These are phyloP conservation scores for Xanthoconium purpureum DNA, from an alignment of 768 basidiomycete genomes.

Conservation along the genomic window DNA sequence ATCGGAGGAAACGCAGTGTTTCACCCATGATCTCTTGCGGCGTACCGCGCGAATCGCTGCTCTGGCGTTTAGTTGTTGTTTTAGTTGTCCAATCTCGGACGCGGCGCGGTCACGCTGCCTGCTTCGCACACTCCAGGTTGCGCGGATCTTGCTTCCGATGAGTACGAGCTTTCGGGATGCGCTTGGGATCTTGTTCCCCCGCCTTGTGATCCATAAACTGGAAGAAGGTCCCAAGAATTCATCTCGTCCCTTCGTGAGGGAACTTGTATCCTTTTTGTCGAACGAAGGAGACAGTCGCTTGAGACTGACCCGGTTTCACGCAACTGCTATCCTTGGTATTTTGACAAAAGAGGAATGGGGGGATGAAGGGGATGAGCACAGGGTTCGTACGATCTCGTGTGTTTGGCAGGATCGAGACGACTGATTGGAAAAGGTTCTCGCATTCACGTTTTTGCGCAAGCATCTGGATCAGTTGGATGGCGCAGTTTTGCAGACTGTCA, in stretches of 20 bases:
- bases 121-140: slow-evolving; percentile 38
- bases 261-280: slow-evolving; percentile 23
- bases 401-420: neutral
- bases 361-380: slow-evolving; percentile 28
- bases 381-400: slow-evolving; percentile 27
- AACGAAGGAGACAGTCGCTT: slow-evolving; percentile 24
- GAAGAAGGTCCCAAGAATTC: slow-evolving; percentile 36
- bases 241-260: slow-evolving; percentile 13
- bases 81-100: slow-evolving; percentile 35
- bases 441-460: slow-evolving; percentile 30
- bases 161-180: slow-evolving; percentile 24
- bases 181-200: slow-evolving; percentile 32
- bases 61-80: slow-evolving; percentile 42
- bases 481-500: slow-evolving; percentile 22
- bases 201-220: slow-evolving; percentile 37
- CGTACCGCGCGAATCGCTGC: slow-evolving; percentile 39
- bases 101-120: slow-evolving; percentile 39
- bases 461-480: slow-evolving; percentile 31
- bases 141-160: slow-evolving; percentile 24
- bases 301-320: slow-evolving; percentile 33
- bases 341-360: slow-evolving; percentile 41
- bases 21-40: slow-evolving; percentile 47
- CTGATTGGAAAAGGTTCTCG: slow-evolving; percentile 21
- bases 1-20: slow-evolving; percentile 44
- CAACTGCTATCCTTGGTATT: slow-evolving; percentile 35